Evolutionary conservation across 148 eudicot genomes (phyloP).

Genomic region (Silene latifolia): DNA sequence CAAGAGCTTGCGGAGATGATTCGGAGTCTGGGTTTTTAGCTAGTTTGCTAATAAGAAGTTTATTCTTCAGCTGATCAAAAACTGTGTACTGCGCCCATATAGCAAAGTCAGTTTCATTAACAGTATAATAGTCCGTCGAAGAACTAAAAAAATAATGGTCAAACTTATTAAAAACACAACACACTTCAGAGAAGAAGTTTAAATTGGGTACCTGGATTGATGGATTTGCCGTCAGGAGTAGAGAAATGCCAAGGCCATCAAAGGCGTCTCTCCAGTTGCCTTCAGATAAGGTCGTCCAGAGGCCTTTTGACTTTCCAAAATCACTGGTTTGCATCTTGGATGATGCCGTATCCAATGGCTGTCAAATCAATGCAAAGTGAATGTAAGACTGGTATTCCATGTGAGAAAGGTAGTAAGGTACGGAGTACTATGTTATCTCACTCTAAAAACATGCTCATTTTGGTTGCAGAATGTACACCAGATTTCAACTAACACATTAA

Average conservation of each 20-base stretch:
- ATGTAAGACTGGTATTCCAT: slow-evolving; percentile 7
- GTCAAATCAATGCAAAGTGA: slow-evolving; percentile 24
- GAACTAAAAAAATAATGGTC: not conserved
- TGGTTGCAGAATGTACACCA: not conserved
- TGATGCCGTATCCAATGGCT: slow-evolving; percentile 97
- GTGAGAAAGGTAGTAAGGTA: not conserved
- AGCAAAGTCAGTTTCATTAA: slow-evolving; percentile 11
- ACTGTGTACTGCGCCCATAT: slow-evolving; percentile 61
- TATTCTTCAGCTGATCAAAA: slow-evolving; percentile 87
- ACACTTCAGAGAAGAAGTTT: not conserved
- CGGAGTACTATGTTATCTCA: not conserved
- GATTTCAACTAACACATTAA: not conserved
- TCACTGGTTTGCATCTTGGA: slow-evolving; percentile 96
- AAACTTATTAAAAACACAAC: not conserved
- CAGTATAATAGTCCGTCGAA: not conserved
- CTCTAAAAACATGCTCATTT: not conserved
- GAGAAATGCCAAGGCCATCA: slow-evolving; percentile 93
- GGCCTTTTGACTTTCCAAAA: slow-evolving; percentile 91
- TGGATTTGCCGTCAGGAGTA: slow-evolving; percentile 84
- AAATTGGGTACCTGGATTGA: slow-evolving; percentile 73
- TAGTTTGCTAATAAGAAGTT: slow-evolving; percentile 40
- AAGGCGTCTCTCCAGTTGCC: slow-evolving; percentile 77
- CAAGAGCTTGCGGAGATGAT: slow-evolving; percentile 57
- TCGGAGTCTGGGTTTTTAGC: slow-evolving; percentile 32
- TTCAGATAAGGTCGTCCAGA: slow-evolving; percentile 76